Conservation (phyloP, 208 protist species). For the Wallacemonas rigidus region DNA sequence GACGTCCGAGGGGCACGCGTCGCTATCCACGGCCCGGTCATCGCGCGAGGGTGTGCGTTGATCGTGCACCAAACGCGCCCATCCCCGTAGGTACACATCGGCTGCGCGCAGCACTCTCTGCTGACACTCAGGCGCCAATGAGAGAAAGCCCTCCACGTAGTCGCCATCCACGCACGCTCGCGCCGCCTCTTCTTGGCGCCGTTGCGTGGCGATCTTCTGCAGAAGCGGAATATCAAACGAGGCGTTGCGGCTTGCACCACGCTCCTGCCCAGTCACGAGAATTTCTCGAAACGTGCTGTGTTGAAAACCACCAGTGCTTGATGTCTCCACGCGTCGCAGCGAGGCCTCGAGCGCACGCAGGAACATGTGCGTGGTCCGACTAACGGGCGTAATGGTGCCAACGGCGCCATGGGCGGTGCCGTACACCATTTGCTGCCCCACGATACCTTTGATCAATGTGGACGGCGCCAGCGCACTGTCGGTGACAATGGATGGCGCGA, state of each 20-base stretch:
- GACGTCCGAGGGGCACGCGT: neutral
- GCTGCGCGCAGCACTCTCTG: slow-evolving; percentile 22
- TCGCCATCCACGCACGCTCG: slow-evolving; percentile 42
- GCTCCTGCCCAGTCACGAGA: slow-evolving; percentile 50
- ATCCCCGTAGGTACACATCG: slow-evolving; percentile 2
- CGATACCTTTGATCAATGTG: slow-evolving; percentile 44
- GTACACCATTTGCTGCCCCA: slow-evolving; percentile 64
- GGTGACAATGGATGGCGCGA: slow-evolving; percentile 46
- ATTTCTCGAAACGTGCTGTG: slow-evolving; percentile 51
- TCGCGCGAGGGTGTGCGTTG: neutral
- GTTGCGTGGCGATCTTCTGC: slow-evolving; percentile 8
- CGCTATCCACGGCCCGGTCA: slow-evolving; percentile 1
- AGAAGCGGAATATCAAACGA: slow-evolving; percentile 33
- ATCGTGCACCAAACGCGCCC: neutral
- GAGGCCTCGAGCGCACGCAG: slow-evolving; percentile 54
- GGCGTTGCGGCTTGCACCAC: slow-evolving; percentile 41
- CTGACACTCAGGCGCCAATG: slow-evolving; percentile 14
- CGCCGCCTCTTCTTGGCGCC: slow-evolving; percentile 20
- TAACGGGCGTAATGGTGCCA: slow-evolving; percentile 69
- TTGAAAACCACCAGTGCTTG: slow-evolving; percentile 38
- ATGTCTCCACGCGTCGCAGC: slow-evolving; percentile 22
- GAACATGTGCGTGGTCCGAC: slow-evolving; percentile 47
- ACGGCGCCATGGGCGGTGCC: slow-evolving; percentile 73
- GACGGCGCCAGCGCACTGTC: slow-evolving; percentile 29
- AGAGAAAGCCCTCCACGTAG: slow-evolving; percentile 49